Base-by-base conservation (phyloP, 2,329 filamentous ascomycete genomes). In the Alternaria incomplexa region DNA sequence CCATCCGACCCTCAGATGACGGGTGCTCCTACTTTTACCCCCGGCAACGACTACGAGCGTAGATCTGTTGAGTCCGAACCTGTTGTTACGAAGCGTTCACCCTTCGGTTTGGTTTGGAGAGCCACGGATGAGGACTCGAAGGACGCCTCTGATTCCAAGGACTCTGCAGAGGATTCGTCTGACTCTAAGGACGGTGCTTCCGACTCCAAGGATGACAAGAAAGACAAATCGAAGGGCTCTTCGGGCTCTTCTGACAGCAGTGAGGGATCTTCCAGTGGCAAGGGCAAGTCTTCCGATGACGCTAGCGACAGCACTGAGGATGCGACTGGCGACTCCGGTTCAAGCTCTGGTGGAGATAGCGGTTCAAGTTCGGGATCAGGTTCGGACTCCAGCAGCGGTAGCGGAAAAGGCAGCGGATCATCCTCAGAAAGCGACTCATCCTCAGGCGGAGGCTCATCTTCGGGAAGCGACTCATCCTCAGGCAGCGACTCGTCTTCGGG, bases 21-120 rank as follows among this genome's bases (percentile, higher is more conserved):
- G 17, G 56, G 59, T 22, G 52, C 56, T 23, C 59, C 68, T 5
- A 56, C 56, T 1, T 56, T 64, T 2, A 56, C 63, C 20, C 58
- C 66, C 10, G 56, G 44, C 6, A 44, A 12, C 50, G 44, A 28
- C 5, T 25, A 32, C 12, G 54, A 52, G 30, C 45, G 65, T 30
- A 66, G 62, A 46, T 62, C 56, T 2, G 28, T 72, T 2, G 67
- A 64, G 12, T 71, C 71, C 17, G 63, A 52, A 6, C 43, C 64
- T n/a, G 54, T 56, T 5, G 43, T 56, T 7, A 59, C 66, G 6
- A 36, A 54, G 20, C 56, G 56, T 13, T 9, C n/a, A 51, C 20
- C 51, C 11, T 51, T 52, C 15, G 45, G 46, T 15, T 9, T 43
- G 43, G 45, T n/a, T 32, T 52, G 48, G 48, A 52, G 32, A 40